A percentile compares a stretch with the other conserved stretches of the same genome.
Conservation (phyloP, 2,329 filamentous ascomycete genomes). For the Stachybotrys chartarum region DNA sequence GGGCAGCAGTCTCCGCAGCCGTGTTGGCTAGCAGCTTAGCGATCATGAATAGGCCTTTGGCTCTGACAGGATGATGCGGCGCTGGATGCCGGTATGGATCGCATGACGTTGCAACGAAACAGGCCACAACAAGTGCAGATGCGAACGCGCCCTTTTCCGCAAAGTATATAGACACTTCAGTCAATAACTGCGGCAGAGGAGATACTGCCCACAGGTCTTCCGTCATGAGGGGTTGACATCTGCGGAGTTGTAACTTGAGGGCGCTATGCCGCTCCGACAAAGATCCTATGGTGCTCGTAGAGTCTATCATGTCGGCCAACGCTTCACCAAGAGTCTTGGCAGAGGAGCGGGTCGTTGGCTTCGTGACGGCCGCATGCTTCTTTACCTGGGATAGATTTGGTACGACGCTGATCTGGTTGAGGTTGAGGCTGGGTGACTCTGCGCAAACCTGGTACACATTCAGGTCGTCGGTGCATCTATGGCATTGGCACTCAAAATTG, state of each 20-base stretch:
- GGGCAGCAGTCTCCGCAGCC: conserved; percentile 28
- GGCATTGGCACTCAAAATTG: conserved; percentile 45
- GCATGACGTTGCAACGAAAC: conserved; percentile 38
- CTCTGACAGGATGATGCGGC: conserved; percentile 41
- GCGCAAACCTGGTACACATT: conserved; percentile 47
- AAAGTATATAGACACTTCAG: conserved; percentile 38
- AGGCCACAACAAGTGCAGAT: conserved; percentile 37
- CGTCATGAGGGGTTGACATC: conserved; percentile 14
- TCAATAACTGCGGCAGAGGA: conserved; percentile 37
- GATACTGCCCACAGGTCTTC: conserved; percentile 39
- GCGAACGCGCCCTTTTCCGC: conserved; percentile 32
- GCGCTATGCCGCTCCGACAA: not conserved
- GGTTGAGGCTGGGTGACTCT: conserved; percentile 28
- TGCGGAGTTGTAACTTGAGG: not conserved
- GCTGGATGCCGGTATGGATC: conserved; percentile 43
- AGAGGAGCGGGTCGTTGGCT: conserved; percentile 7
- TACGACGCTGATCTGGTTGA: conserved; percentile 39
- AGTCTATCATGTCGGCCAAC: conserved; percentile 16
- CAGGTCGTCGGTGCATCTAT: conserved; percentile 41
- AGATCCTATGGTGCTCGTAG: not conserved
- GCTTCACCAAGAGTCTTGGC: conserved; percentile 14
- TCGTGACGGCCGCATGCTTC: conserved; percentile 16
- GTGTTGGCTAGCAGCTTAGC: conserved; percentile 46
- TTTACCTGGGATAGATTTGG: conserved; percentile 26
- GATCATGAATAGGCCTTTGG: conserved; percentile 44